A percentile compares a stretch with the other conserved stretches of the same genome.
Evolutionary conservation across 1,284 basidiomycete genomes (phyloP).

Genomic region (Puccinia sorghi): DNA sequence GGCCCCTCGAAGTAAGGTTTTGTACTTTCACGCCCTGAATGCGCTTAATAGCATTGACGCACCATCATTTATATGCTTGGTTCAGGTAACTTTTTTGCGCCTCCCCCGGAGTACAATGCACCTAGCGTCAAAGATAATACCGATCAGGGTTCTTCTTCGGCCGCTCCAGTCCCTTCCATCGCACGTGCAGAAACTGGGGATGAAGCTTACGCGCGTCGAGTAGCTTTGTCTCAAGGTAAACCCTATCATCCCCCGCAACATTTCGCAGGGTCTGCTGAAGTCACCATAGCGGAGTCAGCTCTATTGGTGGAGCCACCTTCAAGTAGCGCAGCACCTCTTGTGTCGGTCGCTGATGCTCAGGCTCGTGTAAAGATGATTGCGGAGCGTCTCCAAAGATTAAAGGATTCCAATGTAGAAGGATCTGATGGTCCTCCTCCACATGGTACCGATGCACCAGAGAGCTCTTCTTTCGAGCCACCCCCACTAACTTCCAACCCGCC

Average conservation of each 20-base stretch:
- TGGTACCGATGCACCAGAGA: background rate
- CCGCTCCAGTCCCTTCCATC: constrained; percentile 11
- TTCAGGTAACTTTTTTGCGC: constrained; percentile 47
- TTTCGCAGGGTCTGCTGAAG: constrained; percentile 1
- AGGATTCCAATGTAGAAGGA: constrained; percentile 3
- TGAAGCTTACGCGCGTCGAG: constrained; percentile 49
- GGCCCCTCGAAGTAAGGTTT: constrained; percentile 34
- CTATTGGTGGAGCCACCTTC: background rate
- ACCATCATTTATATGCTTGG: background rate
- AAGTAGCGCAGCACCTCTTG: constrained; percentile 7
- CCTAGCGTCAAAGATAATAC: constrained; percentile 19
- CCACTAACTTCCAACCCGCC: constrained; percentile 10
- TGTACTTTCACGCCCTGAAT: background rate
- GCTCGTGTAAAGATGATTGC: constrained; percentile 48
- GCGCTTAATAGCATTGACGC: background rate
- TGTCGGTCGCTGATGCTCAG: constrained; percentile 48
- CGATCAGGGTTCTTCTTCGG: background rate
- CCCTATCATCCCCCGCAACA: constrained; percentile 25
- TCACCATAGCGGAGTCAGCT: background rate
- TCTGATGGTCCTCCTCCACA: background rate
- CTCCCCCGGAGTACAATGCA: constrained; percentile 46
- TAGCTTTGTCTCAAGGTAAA: constrained; percentile 42
- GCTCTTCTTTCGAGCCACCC: background rate
- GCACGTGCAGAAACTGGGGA: constrained; percentile 53
- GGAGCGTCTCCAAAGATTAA: constrained; percentile 46